A percentile compares a stretch with the other conserved stretches of the same genome.
These are phyloP conservation scores for Penicillium flavigenum DNA, from an alignment of 495 filamentous ascomycete species.

Conservation along the genomic window DNA sequence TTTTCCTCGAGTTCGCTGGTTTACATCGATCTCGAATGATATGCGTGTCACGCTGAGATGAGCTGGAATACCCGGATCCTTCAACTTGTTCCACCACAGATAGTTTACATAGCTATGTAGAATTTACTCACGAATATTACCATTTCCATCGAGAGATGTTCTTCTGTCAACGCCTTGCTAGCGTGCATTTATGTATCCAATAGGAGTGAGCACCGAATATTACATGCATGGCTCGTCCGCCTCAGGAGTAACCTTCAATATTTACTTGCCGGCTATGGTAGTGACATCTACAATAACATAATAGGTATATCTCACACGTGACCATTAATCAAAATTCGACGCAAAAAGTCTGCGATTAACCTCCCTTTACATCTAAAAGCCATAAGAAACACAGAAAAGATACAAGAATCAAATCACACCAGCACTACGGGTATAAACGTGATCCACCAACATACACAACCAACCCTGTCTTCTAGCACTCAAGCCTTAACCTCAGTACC, in stretches of 20 bases:
- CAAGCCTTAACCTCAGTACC: slow-evolving; percentile 22
- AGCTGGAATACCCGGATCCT: slow-evolving; percentile 20
- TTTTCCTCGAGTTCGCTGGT: slow-evolving; percentile 10
- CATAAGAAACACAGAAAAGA: not conserved
- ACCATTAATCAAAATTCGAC: not conserved
- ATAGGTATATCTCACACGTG: too few relatives aligned
- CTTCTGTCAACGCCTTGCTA: not conserved
- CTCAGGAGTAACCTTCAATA: not conserved
- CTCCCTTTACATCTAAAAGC: not conserved
- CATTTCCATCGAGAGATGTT: not conserved
- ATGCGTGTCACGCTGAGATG: slow-evolving; percentile 17
- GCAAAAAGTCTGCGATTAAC: not conserved
- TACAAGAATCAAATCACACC: not conserved
- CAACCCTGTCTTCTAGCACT: not conserved
- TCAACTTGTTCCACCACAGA: slow-evolving; percentile 11
- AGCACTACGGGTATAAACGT: slow-evolving; percentile 1
- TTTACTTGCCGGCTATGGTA: not conserved
- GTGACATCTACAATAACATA: not conserved
- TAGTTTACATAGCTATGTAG: slow-evolving; percentile 13
- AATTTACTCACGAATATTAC: slow-evolving; percentile 5
- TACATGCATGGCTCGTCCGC: not conserved
- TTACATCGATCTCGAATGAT: slow-evolving; percentile 14
- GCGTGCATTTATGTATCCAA: not conserved
- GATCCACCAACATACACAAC: not conserved
- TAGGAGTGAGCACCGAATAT: not conserved